Evolutionary conservation across 2,329 filamentous ascomycete genomes (phyloP).

Genomic region (Cytospora paraplurivora): DNA sequence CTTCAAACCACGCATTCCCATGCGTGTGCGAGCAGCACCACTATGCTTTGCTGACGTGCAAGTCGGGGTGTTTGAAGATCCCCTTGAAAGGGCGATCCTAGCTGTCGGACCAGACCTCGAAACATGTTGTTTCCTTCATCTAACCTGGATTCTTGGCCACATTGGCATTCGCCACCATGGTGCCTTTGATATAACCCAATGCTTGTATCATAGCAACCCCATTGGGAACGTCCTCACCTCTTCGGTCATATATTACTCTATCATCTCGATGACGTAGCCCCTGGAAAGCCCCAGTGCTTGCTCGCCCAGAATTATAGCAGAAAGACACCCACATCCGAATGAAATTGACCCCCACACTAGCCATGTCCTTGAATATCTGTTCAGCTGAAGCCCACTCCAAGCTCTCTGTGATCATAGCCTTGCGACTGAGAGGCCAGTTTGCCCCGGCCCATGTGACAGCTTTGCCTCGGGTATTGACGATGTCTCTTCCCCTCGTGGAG

Average conservation of each 20-base stretch:
- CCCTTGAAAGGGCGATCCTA: constrained; percentile 37
- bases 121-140: constrained; percentile 48
- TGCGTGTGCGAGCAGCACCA: constrained; percentile 52
- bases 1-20: constrained; percentile 58
- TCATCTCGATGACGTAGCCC: constrained; percentile 58
- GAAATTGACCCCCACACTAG: constrained; percentile 56
- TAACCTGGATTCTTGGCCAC: constrained; percentile 53
- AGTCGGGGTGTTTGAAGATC: constrained; percentile 45
- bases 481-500: constrained; percentile 41
- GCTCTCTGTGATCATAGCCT: constrained; percentile 59
- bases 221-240: constrained; percentile 44
- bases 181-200: constrained; percentile 51
- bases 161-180: constrained; percentile 48
- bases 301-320: background rate
- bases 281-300: constrained; percentile 4
- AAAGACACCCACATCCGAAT: constrained; percentile 46
- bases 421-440: constrained; percentile 46
- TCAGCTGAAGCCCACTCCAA: constrained; percentile 55
- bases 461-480: constrained; percentile 42
- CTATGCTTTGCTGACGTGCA: constrained; percentile 44
- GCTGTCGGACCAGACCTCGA: constrained; percentile 46
- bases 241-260: constrained; percentile 50
- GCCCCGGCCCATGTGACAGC: constrained; percentile 42
- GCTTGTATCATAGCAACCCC: constrained; percentile 42
- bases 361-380: constrained; percentile 51